Conservation (phyloP, 352 stramenopile genomes). For the Phytophthora europaea region DNA sequence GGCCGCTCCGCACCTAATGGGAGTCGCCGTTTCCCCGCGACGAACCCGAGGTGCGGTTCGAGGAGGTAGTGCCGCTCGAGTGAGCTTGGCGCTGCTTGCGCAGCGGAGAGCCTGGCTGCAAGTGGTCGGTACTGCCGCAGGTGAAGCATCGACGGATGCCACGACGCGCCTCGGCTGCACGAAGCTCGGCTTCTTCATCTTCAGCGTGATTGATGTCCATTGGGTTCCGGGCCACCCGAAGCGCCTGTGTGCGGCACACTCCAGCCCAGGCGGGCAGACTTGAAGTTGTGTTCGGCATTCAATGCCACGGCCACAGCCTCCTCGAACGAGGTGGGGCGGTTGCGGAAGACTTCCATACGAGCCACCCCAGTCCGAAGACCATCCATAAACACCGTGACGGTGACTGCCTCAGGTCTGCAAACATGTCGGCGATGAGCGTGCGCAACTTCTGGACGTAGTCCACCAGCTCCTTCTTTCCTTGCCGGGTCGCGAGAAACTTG, state of each 20-base stretch:
- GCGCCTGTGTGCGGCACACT: neutral
- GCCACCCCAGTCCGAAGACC: too few species aligned
- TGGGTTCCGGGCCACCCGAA: neutral
- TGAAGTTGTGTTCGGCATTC: neutral
- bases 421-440: conserved; percentile 13
- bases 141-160: conserved; percentile 4
- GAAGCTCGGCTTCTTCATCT: conserved; percentile 19
- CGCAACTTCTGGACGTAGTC: conserved; percentile 17
- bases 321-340: too few species aligned
- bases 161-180: neutral
- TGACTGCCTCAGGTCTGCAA: neutral
- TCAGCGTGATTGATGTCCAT: conserved; percentile 18
- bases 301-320: neutral
- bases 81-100: neutral
- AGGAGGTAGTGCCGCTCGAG: neutral
- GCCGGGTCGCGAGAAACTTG: too few species aligned
- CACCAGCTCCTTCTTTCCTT: too few species aligned
- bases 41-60: neutral
- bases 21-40: neutral
- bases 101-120: neutral
- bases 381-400: too few species aligned
- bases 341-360: too few species aligned
- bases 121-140: neutral
- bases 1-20: too few species aligned
- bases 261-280: neutral